Evolutionary conservation across 306 rosid genomes (phyloP).

Genomic region (Fragaria ananassa): DNA sequence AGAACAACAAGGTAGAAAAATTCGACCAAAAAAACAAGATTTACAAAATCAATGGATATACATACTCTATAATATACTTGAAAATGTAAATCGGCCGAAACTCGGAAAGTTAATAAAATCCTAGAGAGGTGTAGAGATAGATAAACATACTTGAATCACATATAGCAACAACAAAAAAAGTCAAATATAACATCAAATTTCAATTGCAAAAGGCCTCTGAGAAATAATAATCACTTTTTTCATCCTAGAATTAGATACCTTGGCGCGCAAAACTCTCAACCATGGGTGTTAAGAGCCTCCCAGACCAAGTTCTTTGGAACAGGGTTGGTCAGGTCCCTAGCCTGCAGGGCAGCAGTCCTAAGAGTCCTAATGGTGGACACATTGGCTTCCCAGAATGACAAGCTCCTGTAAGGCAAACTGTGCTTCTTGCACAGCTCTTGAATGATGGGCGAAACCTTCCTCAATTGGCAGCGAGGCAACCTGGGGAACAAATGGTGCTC

Average conservation of each 20-base stretch:
- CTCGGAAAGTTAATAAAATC: background rate
- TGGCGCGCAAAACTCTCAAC: slow-evolving; percentile 13
- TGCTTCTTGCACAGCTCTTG: slow-evolving; percentile 48
- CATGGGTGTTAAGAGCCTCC: slow-evolving; percentile 55
- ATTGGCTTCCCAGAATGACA: slow-evolving; percentile 48
- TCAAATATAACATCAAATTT: background rate
- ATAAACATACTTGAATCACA: slow-evolving; percentile 1
- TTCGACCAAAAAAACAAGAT: background rate
- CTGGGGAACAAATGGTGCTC: slow-evolving; percentile 53
- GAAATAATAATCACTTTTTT: background rate
- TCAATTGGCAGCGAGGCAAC: slow-evolving; percentile 44
- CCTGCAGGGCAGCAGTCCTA: slow-evolving; percentile 47
- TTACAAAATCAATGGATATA: slow-evolving; percentile 4
- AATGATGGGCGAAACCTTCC: slow-evolving; percentile 40
- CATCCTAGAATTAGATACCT: slow-evolving; percentile 18
- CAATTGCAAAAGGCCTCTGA: background rate
- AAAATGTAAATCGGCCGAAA: background rate
- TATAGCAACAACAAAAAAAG: background rate
- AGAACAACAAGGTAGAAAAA: background rate
- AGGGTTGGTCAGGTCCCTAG: slow-evolving; percentile 38
- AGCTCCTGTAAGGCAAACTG: slow-evolving; percentile 43
- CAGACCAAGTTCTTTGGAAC: slow-evolving; percentile 45
- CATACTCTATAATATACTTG: background rate
- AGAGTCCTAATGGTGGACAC: slow-evolving; percentile 35
- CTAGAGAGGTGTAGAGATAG: background rate